A percentile compares a stretch with the other conserved stretches of the same genome.
Conservation (phyloP, 2,329 filamentous ascomycete species). For the Aspergillus fumigatus region DNA sequence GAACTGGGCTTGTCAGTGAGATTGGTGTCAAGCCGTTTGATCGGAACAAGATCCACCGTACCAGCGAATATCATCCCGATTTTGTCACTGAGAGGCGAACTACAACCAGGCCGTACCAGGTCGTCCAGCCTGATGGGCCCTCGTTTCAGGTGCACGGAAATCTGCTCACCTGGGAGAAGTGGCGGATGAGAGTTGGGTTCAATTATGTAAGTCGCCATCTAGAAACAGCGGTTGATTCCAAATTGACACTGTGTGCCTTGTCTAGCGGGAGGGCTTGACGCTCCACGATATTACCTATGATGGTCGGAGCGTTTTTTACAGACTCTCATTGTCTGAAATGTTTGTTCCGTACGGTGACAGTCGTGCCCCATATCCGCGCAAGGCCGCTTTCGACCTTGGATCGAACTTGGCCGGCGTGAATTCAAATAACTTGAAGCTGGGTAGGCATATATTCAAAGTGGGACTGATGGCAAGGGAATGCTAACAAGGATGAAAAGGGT, state of each 20-base stretch:
- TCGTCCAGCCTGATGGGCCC: constrained; percentile 34
- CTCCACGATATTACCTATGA: constrained; percentile 41
- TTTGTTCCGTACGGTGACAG: constrained; percentile 44
- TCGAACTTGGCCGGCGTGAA: neutral
- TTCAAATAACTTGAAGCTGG: neutral
- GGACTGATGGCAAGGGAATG: constrained; percentile 20
- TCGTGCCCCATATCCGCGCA: constrained; percentile 39
- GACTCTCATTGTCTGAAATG: constrained; percentile 42
- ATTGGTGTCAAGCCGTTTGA: constrained; percentile 35
- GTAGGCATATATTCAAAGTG: neutral
- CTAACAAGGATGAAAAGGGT: constrained; percentile 40
- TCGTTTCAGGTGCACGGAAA: constrained; percentile 31
- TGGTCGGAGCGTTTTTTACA: constrained; percentile 38
- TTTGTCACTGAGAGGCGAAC: constrained; percentile 26
- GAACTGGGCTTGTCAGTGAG: constrained; percentile 1
- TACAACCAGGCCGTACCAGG: constrained; percentile 34
- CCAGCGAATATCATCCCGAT: constrained; percentile 34
- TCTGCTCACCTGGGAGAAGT: constrained; percentile 40
- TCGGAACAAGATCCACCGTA: constrained; percentile 23
- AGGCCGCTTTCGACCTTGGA: constrained; percentile 44
- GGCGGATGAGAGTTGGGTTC: constrained; percentile 41
- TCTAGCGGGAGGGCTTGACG: constrained; percentile 37
- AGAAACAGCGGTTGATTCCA: no score
- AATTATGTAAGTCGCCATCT: constrained; percentile 26
- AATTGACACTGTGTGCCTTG: neutral